Percentiles rank a stretch among this genome's conserved stretches.
Evolutionary conservation across 257 asterid genomes (phyloP).

Genomic region (Cynanchum wilfordii): DNA sequence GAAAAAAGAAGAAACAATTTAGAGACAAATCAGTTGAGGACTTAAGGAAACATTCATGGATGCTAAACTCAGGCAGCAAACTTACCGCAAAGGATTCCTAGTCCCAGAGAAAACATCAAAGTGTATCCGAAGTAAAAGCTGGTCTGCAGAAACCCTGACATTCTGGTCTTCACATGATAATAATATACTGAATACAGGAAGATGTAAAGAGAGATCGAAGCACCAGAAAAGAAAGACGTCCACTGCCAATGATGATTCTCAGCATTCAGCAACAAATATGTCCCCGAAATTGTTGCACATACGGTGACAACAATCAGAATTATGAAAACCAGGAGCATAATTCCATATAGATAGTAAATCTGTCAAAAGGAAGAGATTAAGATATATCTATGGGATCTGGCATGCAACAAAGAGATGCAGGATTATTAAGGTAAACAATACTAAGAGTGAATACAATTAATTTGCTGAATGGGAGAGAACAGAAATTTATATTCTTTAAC

Average conservation of each 20-base stretch:
- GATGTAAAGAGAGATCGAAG: slow-evolving; percentile 12
- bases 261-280: slow-evolving; percentile 17
- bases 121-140: slow-evolving; percentile 12
- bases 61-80: background rate
- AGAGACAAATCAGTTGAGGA: background rate
- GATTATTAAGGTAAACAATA: background rate
- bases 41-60: background rate
- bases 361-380: background rate
- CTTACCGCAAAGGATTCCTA: slow-evolving; percentile 18
- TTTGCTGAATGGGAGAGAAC: background rate
- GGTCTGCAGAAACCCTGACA: slow-evolving; percentile 11
- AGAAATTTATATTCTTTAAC: background rate
- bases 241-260: slow-evolving; percentile 22
- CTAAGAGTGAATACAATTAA: background rate
- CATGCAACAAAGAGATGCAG: background rate
- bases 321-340: slow-evolving; percentile 14
- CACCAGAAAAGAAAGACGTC: slow-evolving; percentile 16
- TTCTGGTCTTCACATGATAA: slow-evolving; percentile 13
- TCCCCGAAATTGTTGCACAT: slow-evolving; percentile 13
- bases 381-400: background rate
- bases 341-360: slow-evolving; percentile 16
- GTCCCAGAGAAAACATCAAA: slow-evolving; percentile 12
- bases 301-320: slow-evolving; percentile 14
- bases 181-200: slow-evolving; percentile 13
- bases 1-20: background rate